phyloP scores from a whole-genome alignment of 352 stramenopile species.

The Globisporangium carolinianum region DNA sequence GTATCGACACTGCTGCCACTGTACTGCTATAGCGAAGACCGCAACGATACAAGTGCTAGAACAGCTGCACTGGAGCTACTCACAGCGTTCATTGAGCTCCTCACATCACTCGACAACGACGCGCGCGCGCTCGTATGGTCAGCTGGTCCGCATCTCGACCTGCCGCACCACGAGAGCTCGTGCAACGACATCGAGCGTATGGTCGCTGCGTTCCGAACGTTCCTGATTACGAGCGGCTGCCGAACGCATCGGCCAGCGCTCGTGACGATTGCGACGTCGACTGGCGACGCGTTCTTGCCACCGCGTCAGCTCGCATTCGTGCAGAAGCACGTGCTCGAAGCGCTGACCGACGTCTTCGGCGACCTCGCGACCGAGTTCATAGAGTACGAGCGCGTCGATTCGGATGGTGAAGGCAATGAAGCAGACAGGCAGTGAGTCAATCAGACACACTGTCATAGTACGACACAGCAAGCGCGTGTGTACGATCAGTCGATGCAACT shows the following conservation, averaged over 20 bases:
- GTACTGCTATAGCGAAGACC: constrained; percentile 14
- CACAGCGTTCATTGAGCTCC: constrained; percentile 14
- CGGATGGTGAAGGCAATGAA: no score
- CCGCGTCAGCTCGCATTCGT: constrained; percentile 50
- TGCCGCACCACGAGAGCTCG: constrained; percentile 59
- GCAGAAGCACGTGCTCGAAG: constrained; percentile 31
- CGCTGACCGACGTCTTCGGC: constrained; percentile 34
- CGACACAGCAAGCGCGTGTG: no score
- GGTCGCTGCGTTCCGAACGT: constrained; percentile 25
- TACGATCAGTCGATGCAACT: no score
- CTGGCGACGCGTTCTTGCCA: constrained; percentile 63
- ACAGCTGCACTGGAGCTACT: constrained; percentile 13
- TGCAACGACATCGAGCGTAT: constrained; percentile 43
- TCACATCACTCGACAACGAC: constrained; percentile 19
- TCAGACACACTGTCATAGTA: no score
- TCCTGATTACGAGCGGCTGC: constrained; percentile 18
- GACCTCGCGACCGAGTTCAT: constrained; percentile 28
- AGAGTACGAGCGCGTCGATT: constrained; percentile 33
- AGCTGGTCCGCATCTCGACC: constrained; percentile 49
- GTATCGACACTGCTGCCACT: constrained; percentile 13
- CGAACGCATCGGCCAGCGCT: constrained; percentile 35
- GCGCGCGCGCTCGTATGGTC: constrained; percentile 31
- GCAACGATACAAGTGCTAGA: constrained; percentile 3
- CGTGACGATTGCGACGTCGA: constrained; percentile 83
- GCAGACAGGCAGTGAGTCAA: no score